Evolutionary conservation across 345 rosid genomes (phyloP).

Genomic region (Punica granatum): DNA sequence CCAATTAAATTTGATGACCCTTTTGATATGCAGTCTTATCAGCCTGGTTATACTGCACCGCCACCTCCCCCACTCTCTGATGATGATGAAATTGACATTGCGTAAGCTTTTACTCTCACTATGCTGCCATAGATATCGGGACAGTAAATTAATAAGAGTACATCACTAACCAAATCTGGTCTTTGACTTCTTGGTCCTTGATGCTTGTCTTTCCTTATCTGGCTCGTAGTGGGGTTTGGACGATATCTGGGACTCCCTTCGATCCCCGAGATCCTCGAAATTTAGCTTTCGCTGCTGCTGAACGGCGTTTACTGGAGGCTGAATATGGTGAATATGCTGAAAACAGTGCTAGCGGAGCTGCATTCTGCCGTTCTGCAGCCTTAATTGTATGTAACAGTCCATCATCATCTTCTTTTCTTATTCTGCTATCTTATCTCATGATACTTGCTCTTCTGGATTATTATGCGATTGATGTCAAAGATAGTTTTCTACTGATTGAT

Average conservation of each 20-base stretch:
- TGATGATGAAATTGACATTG: constrained; percentile 66
- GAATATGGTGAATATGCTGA: constrained; percentile 90
- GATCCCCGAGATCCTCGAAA: constrained; percentile 79
- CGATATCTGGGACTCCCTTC: constrained; percentile 66
- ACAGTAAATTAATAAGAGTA: neutral
- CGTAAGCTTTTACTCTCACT: constrained; percentile 33
- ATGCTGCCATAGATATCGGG: neutral
- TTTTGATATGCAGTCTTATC: constrained; percentile 51
- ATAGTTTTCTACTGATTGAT: neutral
- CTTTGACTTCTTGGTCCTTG: neutral
- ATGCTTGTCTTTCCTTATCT: constrained; percentile 10
- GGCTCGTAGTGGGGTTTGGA: constrained; percentile 61
- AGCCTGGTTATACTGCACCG: constrained; percentile 85
- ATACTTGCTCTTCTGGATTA: neutral
- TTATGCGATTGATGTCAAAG: neutral
- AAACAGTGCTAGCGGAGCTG: constrained; percentile 85
- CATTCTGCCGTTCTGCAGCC: constrained; percentile 96
- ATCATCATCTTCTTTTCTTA: neutral
- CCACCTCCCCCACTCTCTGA: constrained; percentile 48
- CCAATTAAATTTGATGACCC: neutral
- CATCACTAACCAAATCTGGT: neutral
- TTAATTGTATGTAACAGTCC: constrained; percentile 51
- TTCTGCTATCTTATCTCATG: neutral
- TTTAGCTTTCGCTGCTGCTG: constrained; percentile 86
- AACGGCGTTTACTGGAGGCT: constrained; percentile 78